Evolutionary conservation across 192 early-diverging fungal genomes (phyloP).

Genomic region (Linnemannia exigua): DNA sequence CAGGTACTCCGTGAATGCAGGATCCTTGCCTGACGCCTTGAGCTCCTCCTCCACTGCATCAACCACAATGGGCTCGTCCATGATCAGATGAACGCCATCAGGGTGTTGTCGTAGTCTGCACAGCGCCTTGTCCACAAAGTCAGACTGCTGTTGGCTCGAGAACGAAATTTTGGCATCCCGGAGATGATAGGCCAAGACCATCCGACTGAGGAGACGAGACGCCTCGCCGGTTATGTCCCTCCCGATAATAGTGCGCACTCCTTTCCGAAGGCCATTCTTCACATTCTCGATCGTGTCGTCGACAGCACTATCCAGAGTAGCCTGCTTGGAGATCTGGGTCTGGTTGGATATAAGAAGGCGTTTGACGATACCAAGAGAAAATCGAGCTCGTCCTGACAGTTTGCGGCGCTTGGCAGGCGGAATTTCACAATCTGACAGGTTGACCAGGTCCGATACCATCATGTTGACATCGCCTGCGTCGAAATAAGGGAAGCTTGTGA

Average conservation of each 20-base stretch:
- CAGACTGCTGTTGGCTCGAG: background rate
- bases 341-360: no score
- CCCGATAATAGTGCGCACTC: background rate
- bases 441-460: no score
- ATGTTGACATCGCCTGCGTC: background rate
- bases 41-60: conserved; percentile 34
- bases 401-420: conserved; percentile 1
- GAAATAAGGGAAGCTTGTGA: background rate
- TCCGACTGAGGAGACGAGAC: background rate
- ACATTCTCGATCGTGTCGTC: background rate
- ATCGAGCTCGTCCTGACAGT: conserved; percentile 7
- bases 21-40: background rate
- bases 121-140: conserved; percentile 12
- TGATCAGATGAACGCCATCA: conserved; percentile 18
- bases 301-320: background rate
- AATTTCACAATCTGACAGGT: conserved; percentile 10
- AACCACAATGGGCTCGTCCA: conserved; percentile 39
- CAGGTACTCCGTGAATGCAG: no score
- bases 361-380: background rate
- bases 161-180: background rate
- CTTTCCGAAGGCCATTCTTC: background rate
- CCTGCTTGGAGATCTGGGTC: background rate
- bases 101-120: conserved; percentile 11
- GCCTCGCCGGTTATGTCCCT: background rate
- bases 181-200: conserved; percentile 7